Evolutionary conservation across 2,329 filamentous ascomycete species (phyloP).

Genomic region (Penicillium fuscoglaucum): DNA sequence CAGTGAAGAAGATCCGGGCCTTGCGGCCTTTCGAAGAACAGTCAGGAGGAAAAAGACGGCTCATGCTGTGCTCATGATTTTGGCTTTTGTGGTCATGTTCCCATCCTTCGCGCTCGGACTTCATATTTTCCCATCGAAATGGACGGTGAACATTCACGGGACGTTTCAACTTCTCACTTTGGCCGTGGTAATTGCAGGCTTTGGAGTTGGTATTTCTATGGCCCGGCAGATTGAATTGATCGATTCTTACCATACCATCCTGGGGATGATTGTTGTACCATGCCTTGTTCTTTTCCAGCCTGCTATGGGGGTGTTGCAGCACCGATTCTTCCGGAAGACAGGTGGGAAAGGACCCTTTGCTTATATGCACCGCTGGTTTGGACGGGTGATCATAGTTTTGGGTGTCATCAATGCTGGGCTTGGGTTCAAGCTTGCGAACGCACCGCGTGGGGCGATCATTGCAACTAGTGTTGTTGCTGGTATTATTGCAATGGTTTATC

Average conservation of each 20-base stretch:
- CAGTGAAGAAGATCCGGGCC: constrained; percentile 2
- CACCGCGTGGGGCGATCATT: constrained; percentile 40
- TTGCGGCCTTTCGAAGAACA: constrained; percentile 6
- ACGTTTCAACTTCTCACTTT: constrained; percentile 52
- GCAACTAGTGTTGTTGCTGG: constrained; percentile 54
- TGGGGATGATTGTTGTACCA: constrained; percentile 55
- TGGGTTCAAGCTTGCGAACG: constrained; percentile 51
- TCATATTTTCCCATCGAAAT: constrained; percentile 40
- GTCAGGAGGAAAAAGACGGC: constrained; percentile 23
- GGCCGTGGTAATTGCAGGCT: constrained; percentile 49
- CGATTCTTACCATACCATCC: constrained; percentile 51
- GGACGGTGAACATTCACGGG: constrained; percentile 48
- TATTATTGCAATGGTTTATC: constrained; percentile 48
- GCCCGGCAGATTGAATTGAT: constrained; percentile 43
- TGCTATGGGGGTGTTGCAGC: constrained; percentile 53
- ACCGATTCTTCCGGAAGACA: constrained; percentile 51
- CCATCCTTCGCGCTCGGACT: constrained; percentile 34
- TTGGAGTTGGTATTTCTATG: constrained; percentile 54
- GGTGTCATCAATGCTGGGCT: constrained; percentile 61
- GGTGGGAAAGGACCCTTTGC: constrained; percentile 49
- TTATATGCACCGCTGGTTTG: constrained; percentile 57
- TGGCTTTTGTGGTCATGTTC: constrained; percentile 46
- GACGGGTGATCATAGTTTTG: constrained; percentile 51
- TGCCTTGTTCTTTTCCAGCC: constrained; percentile 59
- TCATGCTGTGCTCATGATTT: constrained; percentile 39